phyloP scores from a whole-genome alignment of 805 yeast species.

The Kluyveromyces lactis region DNA sequence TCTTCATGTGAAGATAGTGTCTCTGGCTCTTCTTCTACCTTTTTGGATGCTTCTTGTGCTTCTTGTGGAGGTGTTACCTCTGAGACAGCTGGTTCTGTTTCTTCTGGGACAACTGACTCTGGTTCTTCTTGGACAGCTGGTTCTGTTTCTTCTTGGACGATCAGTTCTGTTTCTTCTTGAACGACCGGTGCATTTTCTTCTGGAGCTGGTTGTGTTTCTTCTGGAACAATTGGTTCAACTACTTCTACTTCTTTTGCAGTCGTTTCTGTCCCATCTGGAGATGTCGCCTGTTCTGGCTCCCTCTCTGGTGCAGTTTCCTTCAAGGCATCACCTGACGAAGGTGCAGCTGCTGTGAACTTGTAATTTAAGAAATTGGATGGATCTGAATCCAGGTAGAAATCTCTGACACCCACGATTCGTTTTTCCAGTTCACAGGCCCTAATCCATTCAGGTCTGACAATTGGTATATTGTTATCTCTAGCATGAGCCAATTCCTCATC shows the following conservation, averaged over 20 bases:
- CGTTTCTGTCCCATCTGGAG: slow-evolving; percentile 1
- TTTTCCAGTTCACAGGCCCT: slow-evolving; percentile 87
- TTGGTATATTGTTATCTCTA: slow-evolving; percentile 76
- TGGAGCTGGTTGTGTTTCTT: slow-evolving; percentile 2
- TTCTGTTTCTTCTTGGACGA: slow-evolving; percentile 6
- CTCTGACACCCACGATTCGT: slow-evolving; percentile 86
- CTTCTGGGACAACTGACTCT: slow-evolving; percentile 7
- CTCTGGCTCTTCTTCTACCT: slow-evolving; percentile 4
- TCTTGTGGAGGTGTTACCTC: background rate
- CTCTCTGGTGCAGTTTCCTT: background rate
- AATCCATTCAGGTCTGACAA: slow-evolving; percentile 94
- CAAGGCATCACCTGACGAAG: background rate
- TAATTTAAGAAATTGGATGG: slow-evolving; percentile 35
- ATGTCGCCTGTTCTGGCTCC: background rate
- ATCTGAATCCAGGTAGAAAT: slow-evolving; percentile 60
- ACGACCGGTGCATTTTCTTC: background rate
- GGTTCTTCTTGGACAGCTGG: slow-evolving; percentile 9
- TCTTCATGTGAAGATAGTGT: slow-evolving; percentile 8
- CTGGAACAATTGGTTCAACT: slow-evolving; percentile 2
- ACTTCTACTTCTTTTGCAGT: slow-evolving; percentile 1
- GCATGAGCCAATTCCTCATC: slow-evolving; percentile 65
- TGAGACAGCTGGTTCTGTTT: slow-evolving; percentile 7
- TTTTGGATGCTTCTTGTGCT: background rate
- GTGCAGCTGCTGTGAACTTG: slow-evolving; percentile 32
- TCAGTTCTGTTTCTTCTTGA: slow-evolving; percentile 7